Percentiles rank a stretch among this genome's conserved stretches.
phyloP scores from a whole-genome alignment of 495 filamentous ascomycete species.

The Penicillium paxilli region DNA sequence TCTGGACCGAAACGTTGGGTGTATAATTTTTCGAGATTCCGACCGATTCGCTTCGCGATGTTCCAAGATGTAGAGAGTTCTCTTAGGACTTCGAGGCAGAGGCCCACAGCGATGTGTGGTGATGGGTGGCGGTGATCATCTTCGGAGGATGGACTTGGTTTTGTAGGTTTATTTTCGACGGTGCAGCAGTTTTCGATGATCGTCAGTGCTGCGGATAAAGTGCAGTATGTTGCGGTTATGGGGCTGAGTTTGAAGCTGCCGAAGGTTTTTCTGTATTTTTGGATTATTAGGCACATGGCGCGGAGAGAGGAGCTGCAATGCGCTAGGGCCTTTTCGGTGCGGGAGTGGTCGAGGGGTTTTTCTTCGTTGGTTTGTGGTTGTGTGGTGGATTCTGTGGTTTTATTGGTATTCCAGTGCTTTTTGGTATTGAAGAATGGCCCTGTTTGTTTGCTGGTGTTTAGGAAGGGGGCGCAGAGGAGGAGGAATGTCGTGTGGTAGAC shows the following conservation, averaged over 20 bases:
- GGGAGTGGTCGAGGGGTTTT: neutral
- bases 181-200: slow-evolving; percentile 25
- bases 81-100: slow-evolving; percentile 18
- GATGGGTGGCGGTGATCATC: slow-evolving; percentile 1
- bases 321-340: slow-evolving; percentile 6
- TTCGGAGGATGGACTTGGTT: neutral
- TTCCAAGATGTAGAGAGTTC: slow-evolving; percentile 30
- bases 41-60: slow-evolving; percentile 25
- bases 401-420: neutral
- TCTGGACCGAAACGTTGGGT: slow-evolving; percentile 13
- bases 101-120: slow-evolving; percentile 13
- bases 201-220: slow-evolving; percentile 24
- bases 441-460: too few species aligned
- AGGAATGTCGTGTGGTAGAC: slow-evolving; percentile 28
- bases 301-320: slow-evolving; percentile 20
- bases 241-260: slow-evolving; percentile 31
- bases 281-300: slow-evolving; percentile 18
- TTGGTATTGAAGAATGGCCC: neutral
- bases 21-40: slow-evolving; percentile 25
- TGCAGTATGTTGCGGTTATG: slow-evolving; percentile 31
- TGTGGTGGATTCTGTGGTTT: neutral
- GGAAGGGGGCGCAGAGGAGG: slow-evolving; percentile 26
- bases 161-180: neutral
- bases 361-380: neutral
- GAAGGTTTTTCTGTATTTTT: slow-evolving; percentile 31